Percentiles rank a stretch among this genome's conserved stretches.
Evolutionary conservation across 192 early-diverging fungal genomes (phyloP).

Genomic region (Rhizoclosmatium globosum): DNA sequence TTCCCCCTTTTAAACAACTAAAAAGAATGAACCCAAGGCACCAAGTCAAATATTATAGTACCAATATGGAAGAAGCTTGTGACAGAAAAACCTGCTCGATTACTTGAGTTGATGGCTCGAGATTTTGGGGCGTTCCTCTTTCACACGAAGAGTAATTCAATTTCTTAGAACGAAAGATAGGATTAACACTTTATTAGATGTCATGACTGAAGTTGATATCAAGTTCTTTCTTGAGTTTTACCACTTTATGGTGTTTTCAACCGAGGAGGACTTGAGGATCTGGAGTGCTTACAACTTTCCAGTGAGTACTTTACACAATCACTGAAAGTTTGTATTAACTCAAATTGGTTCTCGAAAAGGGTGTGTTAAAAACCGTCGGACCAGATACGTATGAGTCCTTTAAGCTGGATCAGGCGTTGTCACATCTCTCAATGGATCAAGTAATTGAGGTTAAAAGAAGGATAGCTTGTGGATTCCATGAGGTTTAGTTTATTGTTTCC

Average conservation of each 20-base stretch:
- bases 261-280: constrained; percentile 38
- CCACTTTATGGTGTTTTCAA: constrained; percentile 41
- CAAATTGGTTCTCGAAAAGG: constrained; percentile 23
- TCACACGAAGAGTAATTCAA: constrained; percentile 40
- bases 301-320: constrained; percentile 32
- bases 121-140: constrained; percentile 58
- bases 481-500: constrained; percentile 15
- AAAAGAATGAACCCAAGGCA: constrained; percentile 20
- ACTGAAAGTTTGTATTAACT: neutral
- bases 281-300: constrained; percentile 62
- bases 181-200: constrained; percentile 28
- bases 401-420: constrained; percentile 48
- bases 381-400: constrained; percentile 42
- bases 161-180: neutral
- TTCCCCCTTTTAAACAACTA: neutral
- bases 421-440: constrained; percentile 40
- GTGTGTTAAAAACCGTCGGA: constrained; percentile 44
- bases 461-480: constrained; percentile 51
- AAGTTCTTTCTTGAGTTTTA: constrained; percentile 52
- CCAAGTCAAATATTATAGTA: constrained; percentile 48
- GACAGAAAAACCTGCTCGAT: constrained; percentile 46
- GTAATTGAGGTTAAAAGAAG: constrained; percentile 39
- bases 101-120: constrained; percentile 45
- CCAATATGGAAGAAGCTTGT: constrained; percentile 57
- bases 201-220: constrained; percentile 48